Evolutionary conservation across 768 basidiomycete species (phyloP), one percentile per base, ranked within the genome.

Genomic region (Auricularia cornea): DNA sequence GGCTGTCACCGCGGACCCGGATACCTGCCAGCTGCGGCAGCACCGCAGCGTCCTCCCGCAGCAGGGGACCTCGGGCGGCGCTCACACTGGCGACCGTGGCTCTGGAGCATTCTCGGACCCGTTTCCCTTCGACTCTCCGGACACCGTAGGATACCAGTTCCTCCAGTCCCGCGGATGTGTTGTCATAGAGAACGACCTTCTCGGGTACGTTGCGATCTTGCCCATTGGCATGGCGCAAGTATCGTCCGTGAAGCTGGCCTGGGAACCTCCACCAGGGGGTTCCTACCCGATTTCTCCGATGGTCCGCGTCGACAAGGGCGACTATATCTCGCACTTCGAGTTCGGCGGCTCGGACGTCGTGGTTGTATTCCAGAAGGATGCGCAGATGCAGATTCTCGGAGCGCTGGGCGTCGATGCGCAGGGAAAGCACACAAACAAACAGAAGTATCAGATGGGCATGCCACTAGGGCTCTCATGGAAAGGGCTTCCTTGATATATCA

Each of bases 161-260:
- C 31, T 69, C 12, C 68, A 69, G 60, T 63, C 68, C 3, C 66
- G 68, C 41, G 68, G 59, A 16, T 48, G 67, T 31, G 44, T 69
- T n/a, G 60, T 69, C 33, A 69, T 69, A 60, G 66, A 69, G 28
- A 65, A 41, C 57, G 28, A 44, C 30, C 60, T 40, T 2, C 31
- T 67, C 62, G 68, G 68, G n/a, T 65, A 66, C 66, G 68, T 69
- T 57, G 68, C 68, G 16, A 67, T 69, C 28, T 63, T 67, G 20
- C 68, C 68, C 12, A 69, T 67, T 31, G 68, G 68, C 26, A 69
- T 69, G 68, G 68, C 68, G 30, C 68, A 69, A 60, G 67, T 69
- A n/a, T 69, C 68, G 59, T 67, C 66, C 41, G 68, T 69, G 16
- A 33, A 61, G 60, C 65, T 67, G n/a, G 66, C 65, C 68, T n/a